phyloP scores from a whole-genome alignment of 176 grass and related monocot genomes.

The Metroxylon sagu region DNA sequence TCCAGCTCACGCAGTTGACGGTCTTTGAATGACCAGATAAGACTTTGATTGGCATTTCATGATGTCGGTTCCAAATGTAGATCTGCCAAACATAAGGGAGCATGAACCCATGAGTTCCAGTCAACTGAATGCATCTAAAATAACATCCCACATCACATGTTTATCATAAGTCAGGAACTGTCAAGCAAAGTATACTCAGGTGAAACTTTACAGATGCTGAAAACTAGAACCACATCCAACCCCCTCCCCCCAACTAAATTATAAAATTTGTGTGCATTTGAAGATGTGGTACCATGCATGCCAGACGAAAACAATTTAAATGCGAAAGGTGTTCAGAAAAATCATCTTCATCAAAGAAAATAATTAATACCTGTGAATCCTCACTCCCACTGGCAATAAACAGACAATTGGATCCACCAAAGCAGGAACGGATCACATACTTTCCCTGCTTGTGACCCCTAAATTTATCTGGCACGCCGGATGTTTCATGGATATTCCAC shows the following conservation, averaged over 20 bases:
- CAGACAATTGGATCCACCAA: conserved; percentile 66
- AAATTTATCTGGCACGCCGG: conserved; percentile 42
- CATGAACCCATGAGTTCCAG: too few relatives aligned
- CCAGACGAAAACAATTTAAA: too few relatives aligned
- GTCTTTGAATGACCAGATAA: conserved; percentile 65
- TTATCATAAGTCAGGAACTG: too few relatives aligned
- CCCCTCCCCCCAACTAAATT: too few relatives aligned
- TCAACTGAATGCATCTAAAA: too few relatives aligned
- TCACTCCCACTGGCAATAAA: conserved; percentile 94
- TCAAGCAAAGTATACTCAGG: too few relatives aligned
- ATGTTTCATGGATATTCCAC: conserved; percentile 53
- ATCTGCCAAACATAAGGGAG: not conserved
- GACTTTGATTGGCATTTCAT: conserved; percentile 52
- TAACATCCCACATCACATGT: too few relatives aligned
- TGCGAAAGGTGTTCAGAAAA: not conserved
- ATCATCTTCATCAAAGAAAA: not conserved
- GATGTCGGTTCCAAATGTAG: too few relatives aligned
- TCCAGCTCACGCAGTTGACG: conserved; percentile 88
- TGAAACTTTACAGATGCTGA: too few relatives aligned
- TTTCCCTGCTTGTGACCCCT: conserved; percentile 76
- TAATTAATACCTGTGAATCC: conserved; percentile 78
- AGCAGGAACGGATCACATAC: conserved; percentile 93
- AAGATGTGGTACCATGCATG: too few relatives aligned
- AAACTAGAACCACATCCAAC: too few relatives aligned
- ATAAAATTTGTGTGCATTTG: too few relatives aligned